Evolutionary conservation across 352 stramenopile species (phyloP), one percentile per base, ranked within the genome.

Genomic region (Phytophthora podocarpi): DNA sequence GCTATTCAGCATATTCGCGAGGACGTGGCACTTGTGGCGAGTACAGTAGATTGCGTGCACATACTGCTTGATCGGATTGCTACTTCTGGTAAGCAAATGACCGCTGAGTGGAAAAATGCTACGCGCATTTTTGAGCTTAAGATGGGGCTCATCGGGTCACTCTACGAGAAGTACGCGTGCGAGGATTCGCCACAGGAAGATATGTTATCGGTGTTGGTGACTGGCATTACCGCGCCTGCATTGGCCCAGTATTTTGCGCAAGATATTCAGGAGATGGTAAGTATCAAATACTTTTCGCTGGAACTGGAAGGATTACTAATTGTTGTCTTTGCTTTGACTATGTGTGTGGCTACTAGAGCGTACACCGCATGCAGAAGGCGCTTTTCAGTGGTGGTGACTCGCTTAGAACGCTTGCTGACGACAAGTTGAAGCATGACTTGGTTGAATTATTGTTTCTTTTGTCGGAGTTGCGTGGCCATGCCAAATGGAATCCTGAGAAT

Each of bases 241-340:
- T 58, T 93, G 5, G 78, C 80, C 1, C 84, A 93, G 48, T 93
- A 89, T 40, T 93, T 93, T 60, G 81, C 84, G 2, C 84, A 93
- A 61, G 81, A 93, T 52, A 93, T 93, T 41, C 81, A 91, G 41
- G 84, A 91, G 64, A 87, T 89, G 78, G 83, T 90, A 58, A 28
- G 71, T 63, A n/a, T 18, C 28, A 7, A 31, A 39, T 18, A 34
- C 4, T 30, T 36, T 32, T 47, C 31, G n/a, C 20, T 13, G 13
- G 32, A 39, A 31, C 10, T 58, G 18, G 20, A 32, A 36, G 6
- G 5, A 12, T 32, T 23, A 46, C 41, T 56, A 28, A 35, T 35
- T 5, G 7, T 18, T 56, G 10, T 16, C 37, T 15, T 12, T 60
- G 6, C 37, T 46, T 26, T 48, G 20, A 16, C 9, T 24, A 13